A percentile compares a stretch with the other conserved stretches of the same genome.
Conservation (phyloP, 2,329 filamentous ascomycete genomes). For the Pezicula neosporulosa region DNA sequence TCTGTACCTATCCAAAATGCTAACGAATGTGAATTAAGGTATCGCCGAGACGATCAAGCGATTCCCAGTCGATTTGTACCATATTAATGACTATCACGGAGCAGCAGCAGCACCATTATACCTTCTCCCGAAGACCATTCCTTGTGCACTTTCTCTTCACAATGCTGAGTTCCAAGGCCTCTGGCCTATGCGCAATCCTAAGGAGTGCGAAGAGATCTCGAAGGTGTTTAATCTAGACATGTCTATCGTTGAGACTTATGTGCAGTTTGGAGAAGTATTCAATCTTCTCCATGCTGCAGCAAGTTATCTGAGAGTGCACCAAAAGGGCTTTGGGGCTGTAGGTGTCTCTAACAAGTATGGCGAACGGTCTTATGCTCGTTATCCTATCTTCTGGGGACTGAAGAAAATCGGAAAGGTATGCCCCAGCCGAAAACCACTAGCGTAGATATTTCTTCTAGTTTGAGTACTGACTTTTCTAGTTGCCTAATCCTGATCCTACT, state of each 20-base stretch:
- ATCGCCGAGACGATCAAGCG: constrained; percentile 59
- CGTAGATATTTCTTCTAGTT: neutral
- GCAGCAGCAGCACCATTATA: constrained; percentile 59
- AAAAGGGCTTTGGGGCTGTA: constrained; percentile 64
- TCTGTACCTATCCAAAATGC: neutral
- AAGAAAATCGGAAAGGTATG: constrained; percentile 55
- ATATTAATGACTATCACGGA: constrained; percentile 64
- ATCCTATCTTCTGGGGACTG: constrained; percentile 65
- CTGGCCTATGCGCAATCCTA: constrained; percentile 61
- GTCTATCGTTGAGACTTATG: constrained; percentile 54
- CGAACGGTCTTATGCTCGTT: constrained; percentile 61
- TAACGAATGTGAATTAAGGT: constrained; percentile 33
- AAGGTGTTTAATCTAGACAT: constrained; percentile 58
- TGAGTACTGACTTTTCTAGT: constrained; percentile 34
- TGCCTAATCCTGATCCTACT: constrained; percentile 64
- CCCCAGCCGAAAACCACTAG: neutral
- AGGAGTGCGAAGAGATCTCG: constrained; percentile 60
- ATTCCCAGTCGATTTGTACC: constrained; percentile 59
- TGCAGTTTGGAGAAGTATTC: constrained; percentile 67
- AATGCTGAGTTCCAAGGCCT: constrained; percentile 67
- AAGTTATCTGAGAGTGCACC: constrained; percentile 63
- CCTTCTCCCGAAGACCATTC: constrained; percentile 58
- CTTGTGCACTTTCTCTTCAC: constrained; percentile 59
- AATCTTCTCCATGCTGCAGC: constrained; percentile 64
- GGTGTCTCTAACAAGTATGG: constrained; percentile 67